phyloP scores from a whole-genome alignment of 345 rosid genomes.

The Psidium guajava region DNA sequence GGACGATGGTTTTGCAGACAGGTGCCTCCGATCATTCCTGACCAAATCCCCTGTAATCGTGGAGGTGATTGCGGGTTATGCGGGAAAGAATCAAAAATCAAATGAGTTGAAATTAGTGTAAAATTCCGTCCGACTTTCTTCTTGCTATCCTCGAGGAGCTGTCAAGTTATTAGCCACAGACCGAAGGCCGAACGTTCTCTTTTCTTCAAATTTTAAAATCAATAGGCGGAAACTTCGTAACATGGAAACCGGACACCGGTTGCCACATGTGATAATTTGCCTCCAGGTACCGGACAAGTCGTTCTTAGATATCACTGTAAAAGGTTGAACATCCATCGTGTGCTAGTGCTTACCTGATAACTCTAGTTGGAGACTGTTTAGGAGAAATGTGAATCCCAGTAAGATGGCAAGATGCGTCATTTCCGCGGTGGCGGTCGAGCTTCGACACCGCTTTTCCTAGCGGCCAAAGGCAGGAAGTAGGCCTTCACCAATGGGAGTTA shows the following conservation, averaged over 20 bases:
- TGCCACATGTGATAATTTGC: neutral
- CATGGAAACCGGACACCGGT: neutral
- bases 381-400: constrained; percentile 53
- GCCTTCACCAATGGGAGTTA: no score
- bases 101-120: neutral
- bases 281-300: neutral
- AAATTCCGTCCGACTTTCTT: neutral
- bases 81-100: neutral
- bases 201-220: neutral
- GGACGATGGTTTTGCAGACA: constrained; percentile 54
- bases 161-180: neutral
- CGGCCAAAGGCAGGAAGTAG: no score
- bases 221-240: neutral
- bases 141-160: neutral
- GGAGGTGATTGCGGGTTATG: neutral
- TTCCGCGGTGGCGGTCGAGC: constrained; percentile 42
- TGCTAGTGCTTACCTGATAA: constrained; percentile 40
- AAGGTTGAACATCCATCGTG: neutral
- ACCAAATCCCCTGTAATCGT: constrained; percentile 73
- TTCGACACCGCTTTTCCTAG: no score
- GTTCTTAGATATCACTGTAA: neutral
- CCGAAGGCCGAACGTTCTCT: neutral
- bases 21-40: constrained; percentile 83
- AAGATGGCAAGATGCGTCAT: constrained; percentile 49
- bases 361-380: constrained; percentile 84